phyloP scores from a whole-genome alignment of 2,329 filamentous ascomycete genomes.

The Xylariaceae sp. region DNA sequence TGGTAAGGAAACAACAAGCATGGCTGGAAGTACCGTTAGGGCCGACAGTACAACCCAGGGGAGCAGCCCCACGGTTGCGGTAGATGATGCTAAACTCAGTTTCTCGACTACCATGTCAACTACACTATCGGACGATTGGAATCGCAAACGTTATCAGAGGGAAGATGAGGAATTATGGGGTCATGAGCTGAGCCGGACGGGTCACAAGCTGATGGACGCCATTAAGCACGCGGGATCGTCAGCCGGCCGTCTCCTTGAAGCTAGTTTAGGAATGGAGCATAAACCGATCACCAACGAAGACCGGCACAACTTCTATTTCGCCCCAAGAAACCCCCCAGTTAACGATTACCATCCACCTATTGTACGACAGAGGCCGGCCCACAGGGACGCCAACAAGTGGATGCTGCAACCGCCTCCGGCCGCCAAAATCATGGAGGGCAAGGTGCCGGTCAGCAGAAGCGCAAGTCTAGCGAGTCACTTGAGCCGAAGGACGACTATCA shows the following conservation, averaged over 20 bases:
- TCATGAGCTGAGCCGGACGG: conserved; percentile 55
- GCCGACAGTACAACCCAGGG: conserved; percentile 41
- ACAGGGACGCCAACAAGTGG: conserved; percentile 76
- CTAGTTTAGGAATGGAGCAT: conserved; percentile 55
- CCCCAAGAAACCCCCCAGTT: conserved; percentile 69
- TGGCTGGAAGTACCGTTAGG: conserved; percentile 36
- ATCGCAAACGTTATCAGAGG: conserved; percentile 77
- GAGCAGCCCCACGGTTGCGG: conserved; percentile 49
- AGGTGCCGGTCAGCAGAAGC: conserved; percentile 69
- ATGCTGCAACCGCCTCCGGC: conserved; percentile 93
- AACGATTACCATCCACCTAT: conserved; percentile 87
- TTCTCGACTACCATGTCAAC: conserved; percentile 42
- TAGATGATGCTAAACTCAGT: conserved; percentile 48
- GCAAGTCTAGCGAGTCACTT: conserved; percentile 58
- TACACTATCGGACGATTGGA: conserved; percentile 65
- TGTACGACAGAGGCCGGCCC: conserved; percentile 72
- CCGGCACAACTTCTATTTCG: conserved; percentile 62
- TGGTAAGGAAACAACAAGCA: conserved; percentile 54
- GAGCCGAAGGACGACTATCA: conserved; percentile 48
- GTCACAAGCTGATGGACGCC: conserved; percentile 60
- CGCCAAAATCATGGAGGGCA: conserved; percentile 88
- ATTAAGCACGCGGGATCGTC: conserved; percentile 61
- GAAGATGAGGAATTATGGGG: conserved; percentile 91
- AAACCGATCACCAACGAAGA: conserved; percentile 53
- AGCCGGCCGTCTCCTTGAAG: conserved; percentile 57